Base-by-base conservation (phyloP, 352 stramenopile species). In the Phytophthora syringae region DNA sequence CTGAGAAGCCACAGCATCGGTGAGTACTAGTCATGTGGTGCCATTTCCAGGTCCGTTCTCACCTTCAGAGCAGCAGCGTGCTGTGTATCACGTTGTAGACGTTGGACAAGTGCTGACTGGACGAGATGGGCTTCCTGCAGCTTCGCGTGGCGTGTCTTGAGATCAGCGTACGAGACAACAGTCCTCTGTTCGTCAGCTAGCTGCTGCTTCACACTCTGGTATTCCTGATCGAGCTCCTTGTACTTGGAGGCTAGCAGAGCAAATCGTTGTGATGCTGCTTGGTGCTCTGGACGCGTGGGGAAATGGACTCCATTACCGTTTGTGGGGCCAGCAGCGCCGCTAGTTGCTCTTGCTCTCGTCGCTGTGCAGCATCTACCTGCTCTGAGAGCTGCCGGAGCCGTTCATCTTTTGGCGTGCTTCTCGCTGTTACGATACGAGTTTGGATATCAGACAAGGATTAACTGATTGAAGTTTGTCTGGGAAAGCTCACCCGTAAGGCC, bases 91-190 rank as follows among this genome's bases (percentile, higher is more conserved):
- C 80, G 74, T 62, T 93, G 86, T 36, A 93, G 57, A 2, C 74
- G 77, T 61, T 95, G 84, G 4, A 93, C 64, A 11, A 90, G 76
- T 20, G 72, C 73, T 20, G 86, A 72, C 57, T 94, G 87, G 9
- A 79, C 72, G 28, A 91, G 37, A 54, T 95, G 85, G 15, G 87
- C 87, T 47, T 89, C 76, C 71, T 93, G 80, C 40, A 95, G 70
- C 40, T 90, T 80, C 2, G 50, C 28, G 42, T 90, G 80, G 9
- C 74, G 79, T 6, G 43, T 51, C 70, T 92, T 79, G 7, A 92
- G 52, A 15, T 77, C 67, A n/a, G 67, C 60, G n/a, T 68, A 71
- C 20, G 51, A 63, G n/a, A 16, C 47, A 3, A 80, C 49, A 4
- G 74, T 61, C 5, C 47, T 67, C 36, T 77, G 80, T 0, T 81